Percentiles rank a stretch among this genome's conserved stretches.
Conservation (phyloP, 1,284 basidiomycete species). For the Tylopilus sp. region DNA sequence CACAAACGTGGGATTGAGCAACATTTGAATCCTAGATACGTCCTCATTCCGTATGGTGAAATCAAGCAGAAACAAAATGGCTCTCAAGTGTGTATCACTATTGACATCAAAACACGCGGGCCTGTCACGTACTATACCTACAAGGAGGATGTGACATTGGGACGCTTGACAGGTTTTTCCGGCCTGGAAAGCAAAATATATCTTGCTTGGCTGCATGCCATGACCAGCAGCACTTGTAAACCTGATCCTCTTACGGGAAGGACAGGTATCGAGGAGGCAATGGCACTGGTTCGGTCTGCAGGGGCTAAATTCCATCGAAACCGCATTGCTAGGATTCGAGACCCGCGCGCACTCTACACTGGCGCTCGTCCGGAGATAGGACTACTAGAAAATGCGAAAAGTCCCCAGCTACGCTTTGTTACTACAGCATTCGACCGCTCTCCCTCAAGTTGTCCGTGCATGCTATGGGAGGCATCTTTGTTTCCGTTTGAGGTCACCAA, state of each 20-base stretch:
- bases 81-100: conserved; percentile 39
- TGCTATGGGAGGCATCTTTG: too few relatives aligned
- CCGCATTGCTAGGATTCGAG: too few relatives aligned
- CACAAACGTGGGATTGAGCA: conserved; percentile 19
- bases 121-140: conserved; percentile 50
- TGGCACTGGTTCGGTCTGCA: too few relatives aligned
- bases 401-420: too few relatives aligned
- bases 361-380: too few relatives aligned
- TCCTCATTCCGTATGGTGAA: conserved; percentile 57
- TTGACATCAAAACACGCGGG: conserved; percentile 28
- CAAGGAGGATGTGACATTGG: conserved; percentile 49
- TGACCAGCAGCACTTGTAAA: conserved; percentile 49
- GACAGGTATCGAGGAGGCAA: conserved; percentile 45
- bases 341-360: too few relatives aligned
- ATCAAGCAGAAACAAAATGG: conserved; percentile 33
- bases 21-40: conserved; percentile 30
- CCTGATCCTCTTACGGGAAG: conserved; percentile 56
- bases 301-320: too few relatives aligned
- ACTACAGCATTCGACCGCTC: too few relatives aligned
- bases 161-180: conserved; percentile 47
- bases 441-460: too few relatives aligned
- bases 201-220: conserved; percentile 57
- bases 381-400: too few relatives aligned
- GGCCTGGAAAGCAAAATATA: conserved; percentile 50
- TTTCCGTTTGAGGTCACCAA: too few relatives aligned